Conservation (phyloP, 2,329 filamentous ascomycete genomes). For the Venturia asperata region DNA sequence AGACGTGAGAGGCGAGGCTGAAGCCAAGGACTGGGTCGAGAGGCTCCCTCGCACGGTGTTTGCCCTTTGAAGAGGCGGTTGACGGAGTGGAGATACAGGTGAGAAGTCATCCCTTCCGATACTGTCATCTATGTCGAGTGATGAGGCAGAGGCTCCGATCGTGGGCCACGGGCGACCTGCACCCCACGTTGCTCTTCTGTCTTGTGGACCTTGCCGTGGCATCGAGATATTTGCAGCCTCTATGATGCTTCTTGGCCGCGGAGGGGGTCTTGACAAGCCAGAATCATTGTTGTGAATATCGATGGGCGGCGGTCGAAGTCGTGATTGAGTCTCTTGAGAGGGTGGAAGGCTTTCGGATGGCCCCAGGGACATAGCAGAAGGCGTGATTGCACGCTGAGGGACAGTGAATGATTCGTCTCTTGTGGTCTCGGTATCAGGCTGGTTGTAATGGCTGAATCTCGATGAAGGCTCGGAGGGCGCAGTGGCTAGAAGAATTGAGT, state of each 20-base stretch:
- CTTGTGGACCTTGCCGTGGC: neutral
- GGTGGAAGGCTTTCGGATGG: neutral
- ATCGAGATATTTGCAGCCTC: neutral
- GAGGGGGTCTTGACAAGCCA: neutral
- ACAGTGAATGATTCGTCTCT: neutral
- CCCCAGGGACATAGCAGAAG: neutral
- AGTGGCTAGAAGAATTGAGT: slow-evolving; percentile 2
- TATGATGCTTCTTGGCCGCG: slow-evolving; percentile 2
- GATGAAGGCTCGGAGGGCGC: neutral
- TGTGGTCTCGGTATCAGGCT: neutral
- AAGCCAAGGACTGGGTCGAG: slow-evolving; percentile 1
- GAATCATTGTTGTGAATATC: neutral
- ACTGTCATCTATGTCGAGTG: neutral
- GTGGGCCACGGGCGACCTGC: slow-evolving; percentile 2
- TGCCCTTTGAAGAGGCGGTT: neutral
- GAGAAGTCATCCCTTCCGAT: neutral
- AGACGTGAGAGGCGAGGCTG: slow-evolving; percentile 2
- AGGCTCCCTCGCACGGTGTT: slow-evolving; percentile 1
- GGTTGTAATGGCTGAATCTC: neutral
- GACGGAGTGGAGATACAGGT: neutral
- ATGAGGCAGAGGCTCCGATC: neutral
- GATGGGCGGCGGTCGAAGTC: neutral
- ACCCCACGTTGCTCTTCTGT: slow-evolving; percentile 6
- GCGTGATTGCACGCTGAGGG: neutral
- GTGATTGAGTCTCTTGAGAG: neutral